Evolutionary conservation across 2,329 filamentous ascomycete genomes (phyloP).

Genomic region (Fusarium euwallaceae): DNA sequence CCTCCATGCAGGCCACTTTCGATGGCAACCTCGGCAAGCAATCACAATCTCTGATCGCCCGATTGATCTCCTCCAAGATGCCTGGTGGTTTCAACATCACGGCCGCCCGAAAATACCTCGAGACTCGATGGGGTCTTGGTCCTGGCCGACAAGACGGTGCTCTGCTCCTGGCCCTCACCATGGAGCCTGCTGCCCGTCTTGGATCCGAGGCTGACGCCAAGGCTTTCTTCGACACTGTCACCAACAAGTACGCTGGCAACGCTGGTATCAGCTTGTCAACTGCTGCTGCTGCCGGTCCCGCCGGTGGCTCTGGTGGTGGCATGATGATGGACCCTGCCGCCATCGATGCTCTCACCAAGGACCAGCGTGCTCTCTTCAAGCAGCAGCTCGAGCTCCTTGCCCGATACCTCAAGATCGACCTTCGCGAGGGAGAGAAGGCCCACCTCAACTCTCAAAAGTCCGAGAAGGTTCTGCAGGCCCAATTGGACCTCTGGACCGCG

Average conservation of each 20-base stretch:
- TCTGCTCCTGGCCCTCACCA: constrained; percentile 88
- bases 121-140: constrained; percentile 91
- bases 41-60: constrained; percentile 90
- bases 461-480: constrained; percentile 87
- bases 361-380: constrained; percentile 96
- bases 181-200: constrained; percentile 90
- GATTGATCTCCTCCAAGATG: constrained; percentile 99
- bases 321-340: constrained; percentile 99
- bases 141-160: constrained; percentile 91
- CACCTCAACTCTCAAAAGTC: constrained; percentile 88
- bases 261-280: constrained; percentile 88
- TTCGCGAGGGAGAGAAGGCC: constrained; percentile 96
- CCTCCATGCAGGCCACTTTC: constrained; percentile 97
- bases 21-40: constrained; percentile 98
- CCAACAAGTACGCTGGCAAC: constrained; percentile 88
- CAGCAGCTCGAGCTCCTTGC: constrained; percentile 97
- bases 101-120: constrained; percentile 92
- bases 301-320: constrained; percentile 78
- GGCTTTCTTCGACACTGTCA: constrained; percentile 87
- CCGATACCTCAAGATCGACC: constrained; percentile 95
- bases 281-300: constrained; percentile 79
- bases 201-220: constrained; percentile 93
- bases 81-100: constrained; percentile 99
- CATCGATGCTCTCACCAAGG: constrained; percentile 96
- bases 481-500: constrained; percentile 93